Conservation (phyloP, 768 basidiomycete genomes). For the Mycena latifolia region DNA sequence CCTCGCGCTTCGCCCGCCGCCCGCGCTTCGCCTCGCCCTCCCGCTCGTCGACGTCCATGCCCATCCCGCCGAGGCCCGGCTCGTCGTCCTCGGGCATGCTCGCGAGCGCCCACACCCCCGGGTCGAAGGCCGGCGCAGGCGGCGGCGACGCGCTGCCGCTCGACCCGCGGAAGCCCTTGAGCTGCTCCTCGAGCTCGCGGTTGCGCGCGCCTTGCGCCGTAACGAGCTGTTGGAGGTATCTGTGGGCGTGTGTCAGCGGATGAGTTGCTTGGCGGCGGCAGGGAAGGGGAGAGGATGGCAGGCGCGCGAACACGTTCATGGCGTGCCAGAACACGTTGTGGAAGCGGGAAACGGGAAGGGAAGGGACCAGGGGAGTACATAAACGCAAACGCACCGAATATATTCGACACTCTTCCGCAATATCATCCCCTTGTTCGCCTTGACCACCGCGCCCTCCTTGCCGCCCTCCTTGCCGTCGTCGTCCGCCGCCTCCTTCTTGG, state of each 20-base stretch:
- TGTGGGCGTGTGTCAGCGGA: conserved; percentile 31
- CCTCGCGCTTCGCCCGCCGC: conserved; percentile 23
- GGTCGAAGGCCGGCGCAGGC: neutral
- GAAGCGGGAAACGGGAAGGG: too few relatives aligned
- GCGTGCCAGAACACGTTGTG: too few relatives aligned
- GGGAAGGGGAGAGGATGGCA: too few relatives aligned
- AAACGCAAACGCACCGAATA: conserved; percentile 55
- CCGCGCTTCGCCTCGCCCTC: conserved; percentile 36
- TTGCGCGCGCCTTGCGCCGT: conserved; percentile 83
- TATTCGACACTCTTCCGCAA: conserved; percentile 86
- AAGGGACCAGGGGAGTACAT: too few relatives aligned
- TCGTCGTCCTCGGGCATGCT: conserved; percentile 40
- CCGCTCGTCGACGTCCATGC: conserved; percentile 32
- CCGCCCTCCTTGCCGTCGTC: conserved; percentile 37
- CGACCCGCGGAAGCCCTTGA: conserved; percentile 58
- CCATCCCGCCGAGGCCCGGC: conserved; percentile 31
- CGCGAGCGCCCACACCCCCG: conserved; percentile 30
- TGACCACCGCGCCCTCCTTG: conserved; percentile 66
- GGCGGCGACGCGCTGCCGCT: conserved; percentile 38
- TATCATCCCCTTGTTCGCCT: conserved; percentile 97
- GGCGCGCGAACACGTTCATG: too few relatives aligned
- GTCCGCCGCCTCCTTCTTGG: conserved; percentile 34
- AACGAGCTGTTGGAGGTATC: conserved; percentile 90
- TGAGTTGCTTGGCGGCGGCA: too few relatives aligned
- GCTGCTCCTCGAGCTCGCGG: conserved; percentile 81